These are phyloP conservation scores for Pugionium dolabratum DNA, from an alignment of 345 rosid genomes.

Conservation along the genomic window DNA sequence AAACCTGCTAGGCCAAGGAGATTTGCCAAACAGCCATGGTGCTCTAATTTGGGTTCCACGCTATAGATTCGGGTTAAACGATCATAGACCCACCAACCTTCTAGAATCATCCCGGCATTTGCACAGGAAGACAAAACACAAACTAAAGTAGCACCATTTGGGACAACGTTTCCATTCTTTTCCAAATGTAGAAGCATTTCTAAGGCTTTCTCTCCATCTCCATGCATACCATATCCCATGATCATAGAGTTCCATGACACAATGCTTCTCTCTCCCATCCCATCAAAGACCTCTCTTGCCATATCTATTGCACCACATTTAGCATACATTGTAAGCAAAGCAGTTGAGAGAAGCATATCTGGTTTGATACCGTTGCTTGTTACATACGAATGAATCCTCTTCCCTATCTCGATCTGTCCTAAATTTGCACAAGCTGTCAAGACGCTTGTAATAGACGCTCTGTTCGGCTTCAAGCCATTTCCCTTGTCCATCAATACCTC, in stretches of 20 bases:
- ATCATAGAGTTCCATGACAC: slow-evolving; percentile 66
- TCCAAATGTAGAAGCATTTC: slow-evolving; percentile 57
- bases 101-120: slow-evolving; percentile 54
- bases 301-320: slow-evolving; percentile 45
- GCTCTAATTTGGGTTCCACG: slow-evolving; percentile 54
- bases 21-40: slow-evolving; percentile 62
- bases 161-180: slow-evolving; percentile 43
- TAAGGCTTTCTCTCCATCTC: slow-evolving; percentile 55
- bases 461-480: slow-evolving; percentile 50
- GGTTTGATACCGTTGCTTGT: slow-evolving; percentile 38
- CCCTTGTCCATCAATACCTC: slow-evolving; percentile 54
- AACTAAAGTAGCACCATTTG: slow-evolving; percentile 56
- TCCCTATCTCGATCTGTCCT: slow-evolving; percentile 51
- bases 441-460: slow-evolving; percentile 55
- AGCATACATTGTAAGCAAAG: slow-evolving; percentile 59
- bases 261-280: slow-evolving; percentile 46
- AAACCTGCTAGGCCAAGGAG: slow-evolving; percentile 56
- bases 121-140: slow-evolving; percentile 59
- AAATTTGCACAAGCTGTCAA: slow-evolving; percentile 60
- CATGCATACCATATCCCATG: slow-evolving; percentile 64
- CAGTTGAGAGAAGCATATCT: slow-evolving; percentile 58
- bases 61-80: slow-evolving; percentile 54
- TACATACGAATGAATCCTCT: slow-evolving; percentile 53
- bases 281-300: slow-evolving; percentile 49
- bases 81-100: slow-evolving; percentile 71